Conservation (phyloP, 176 grass and related monocot genomes). For the Stipa capillata region DNA sequence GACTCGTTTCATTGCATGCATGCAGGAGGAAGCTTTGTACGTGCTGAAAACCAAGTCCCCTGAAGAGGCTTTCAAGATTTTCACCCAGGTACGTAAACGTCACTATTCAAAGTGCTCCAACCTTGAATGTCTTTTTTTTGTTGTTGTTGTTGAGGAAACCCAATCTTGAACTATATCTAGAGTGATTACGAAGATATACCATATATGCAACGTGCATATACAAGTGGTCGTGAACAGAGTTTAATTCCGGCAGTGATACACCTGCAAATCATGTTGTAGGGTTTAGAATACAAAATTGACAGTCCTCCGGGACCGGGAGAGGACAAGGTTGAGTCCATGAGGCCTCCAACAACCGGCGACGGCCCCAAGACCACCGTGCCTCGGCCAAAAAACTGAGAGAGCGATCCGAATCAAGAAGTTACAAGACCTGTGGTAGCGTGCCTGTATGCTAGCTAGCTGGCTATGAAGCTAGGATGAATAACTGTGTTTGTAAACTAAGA, state of each 20-base stretch:
- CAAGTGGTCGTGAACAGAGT: not conserved
- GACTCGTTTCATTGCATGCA: not conserved
- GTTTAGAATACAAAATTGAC: not conserved
- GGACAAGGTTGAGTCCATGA: not conserved
- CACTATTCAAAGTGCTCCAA: too few species aligned
- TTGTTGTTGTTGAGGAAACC: too few species aligned
- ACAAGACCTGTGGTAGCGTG: not conserved
- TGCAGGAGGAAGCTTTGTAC: conserved; percentile 36
- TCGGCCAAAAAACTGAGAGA: not conserved
- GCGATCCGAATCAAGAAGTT: not conserved
- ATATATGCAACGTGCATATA: too few species aligned
- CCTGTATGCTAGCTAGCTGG: not conserved
- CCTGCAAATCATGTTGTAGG: not conserved
- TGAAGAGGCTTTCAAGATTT: conserved; percentile 22
- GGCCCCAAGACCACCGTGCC: not conserved
- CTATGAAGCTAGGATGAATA: not conserved
- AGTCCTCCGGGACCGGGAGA: not conserved
- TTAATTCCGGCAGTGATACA: not conserved
- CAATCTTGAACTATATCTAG: not conserved
- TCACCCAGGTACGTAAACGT: conserved; percentile 12
- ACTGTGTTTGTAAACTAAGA: not conserved
- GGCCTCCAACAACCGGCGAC: not conserved
- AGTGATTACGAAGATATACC: not conserved
- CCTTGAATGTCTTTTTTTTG: too few species aligned
- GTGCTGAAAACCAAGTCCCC: conserved; percentile 15